These are phyloP conservation scores for Penicillium vulpinum DNA, from an alignment of 2,329 filamentous ascomycete genomes.

Conservation along the genomic window DNA sequence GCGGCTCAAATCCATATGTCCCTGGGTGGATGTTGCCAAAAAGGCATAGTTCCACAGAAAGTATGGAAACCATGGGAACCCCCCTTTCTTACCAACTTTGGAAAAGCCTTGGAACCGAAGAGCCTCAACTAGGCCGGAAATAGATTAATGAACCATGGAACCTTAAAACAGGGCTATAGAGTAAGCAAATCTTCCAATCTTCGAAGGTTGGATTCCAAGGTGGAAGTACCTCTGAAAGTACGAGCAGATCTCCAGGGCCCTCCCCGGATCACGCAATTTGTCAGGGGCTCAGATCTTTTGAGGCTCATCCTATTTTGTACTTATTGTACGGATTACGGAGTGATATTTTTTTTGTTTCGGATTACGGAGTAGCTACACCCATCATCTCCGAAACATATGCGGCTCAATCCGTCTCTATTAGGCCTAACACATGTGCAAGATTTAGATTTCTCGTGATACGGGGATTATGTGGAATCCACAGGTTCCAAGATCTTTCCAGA, in stretches of 20 bases:
- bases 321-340: too few relatives aligned
- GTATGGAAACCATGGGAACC: not conserved
- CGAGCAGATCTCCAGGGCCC: not conserved
- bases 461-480: not conserved
- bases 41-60: not conserved
- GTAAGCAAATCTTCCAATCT: too few relatives aligned
- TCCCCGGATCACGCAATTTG: not conserved
- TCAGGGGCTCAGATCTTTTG: not conserved
- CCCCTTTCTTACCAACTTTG: too few relatives aligned
- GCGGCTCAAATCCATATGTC: too few relatives aligned
- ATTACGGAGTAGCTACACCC: too few relatives aligned
- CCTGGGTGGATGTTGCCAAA: not conserved
- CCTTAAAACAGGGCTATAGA: too few relatives aligned
- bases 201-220: too few relatives aligned
- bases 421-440: not conserved
- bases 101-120: not conserved
- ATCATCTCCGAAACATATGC: not conserved
- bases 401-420: not conserved
- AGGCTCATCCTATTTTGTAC: too few relatives aligned
- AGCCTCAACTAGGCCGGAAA: not conserved
- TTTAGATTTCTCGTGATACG: not conserved
- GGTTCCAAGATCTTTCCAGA: not conserved
- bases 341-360: not conserved
- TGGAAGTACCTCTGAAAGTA: too few relatives aligned
- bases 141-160: not conserved